Evolutionary conservation across 805 yeast species (phyloP).

Genomic region (Isabelozyma heimii): DNA sequence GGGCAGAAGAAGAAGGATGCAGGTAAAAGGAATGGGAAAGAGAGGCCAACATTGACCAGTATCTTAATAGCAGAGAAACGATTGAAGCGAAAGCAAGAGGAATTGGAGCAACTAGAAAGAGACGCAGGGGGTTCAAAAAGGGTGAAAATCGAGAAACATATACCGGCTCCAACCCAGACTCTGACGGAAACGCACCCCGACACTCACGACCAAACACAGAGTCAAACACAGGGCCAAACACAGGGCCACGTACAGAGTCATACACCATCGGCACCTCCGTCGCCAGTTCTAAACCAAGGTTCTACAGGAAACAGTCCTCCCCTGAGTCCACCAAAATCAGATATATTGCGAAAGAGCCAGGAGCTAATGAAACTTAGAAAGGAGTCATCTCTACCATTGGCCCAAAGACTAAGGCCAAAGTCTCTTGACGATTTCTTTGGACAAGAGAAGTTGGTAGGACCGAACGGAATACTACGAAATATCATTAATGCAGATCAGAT

Average conservation of each 20-base stretch:
- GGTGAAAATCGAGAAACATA: background rate
- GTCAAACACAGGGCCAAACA: background rate
- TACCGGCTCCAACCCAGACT: background rate
- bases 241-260: background rate
- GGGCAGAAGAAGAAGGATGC: slow-evolving; percentile 12
- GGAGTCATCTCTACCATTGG: slow-evolving; percentile 30
- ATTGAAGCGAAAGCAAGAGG: slow-evolving; percentile 12
- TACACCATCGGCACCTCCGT: background rate
- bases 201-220: too few species aligned
- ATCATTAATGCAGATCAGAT: slow-evolving; percentile 30
- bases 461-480: slow-evolving; percentile 33
- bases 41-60: slow-evolving; percentile 31
- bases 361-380: slow-evolving; percentile 11
- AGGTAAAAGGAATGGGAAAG: slow-evolving; percentile 12
- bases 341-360: background rate
- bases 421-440: slow-evolving; percentile 38
- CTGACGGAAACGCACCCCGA: too few species aligned
- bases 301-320: background rate
- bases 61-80: slow-evolving; percentile 33
- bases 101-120: slow-evolving; percentile 1
- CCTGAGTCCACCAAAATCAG: background rate
- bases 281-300: background rate
- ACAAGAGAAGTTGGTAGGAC: slow-evolving; percentile 39
- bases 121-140: background rate
- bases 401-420: slow-evolving; percentile 40